A percentile compares a stretch with the other conserved stretches of the same genome.
These are phyloP conservation scores for Lentinula sp. DNA, from an alignment of 768 basidiomycete genomes.

Conservation along the genomic window DNA sequence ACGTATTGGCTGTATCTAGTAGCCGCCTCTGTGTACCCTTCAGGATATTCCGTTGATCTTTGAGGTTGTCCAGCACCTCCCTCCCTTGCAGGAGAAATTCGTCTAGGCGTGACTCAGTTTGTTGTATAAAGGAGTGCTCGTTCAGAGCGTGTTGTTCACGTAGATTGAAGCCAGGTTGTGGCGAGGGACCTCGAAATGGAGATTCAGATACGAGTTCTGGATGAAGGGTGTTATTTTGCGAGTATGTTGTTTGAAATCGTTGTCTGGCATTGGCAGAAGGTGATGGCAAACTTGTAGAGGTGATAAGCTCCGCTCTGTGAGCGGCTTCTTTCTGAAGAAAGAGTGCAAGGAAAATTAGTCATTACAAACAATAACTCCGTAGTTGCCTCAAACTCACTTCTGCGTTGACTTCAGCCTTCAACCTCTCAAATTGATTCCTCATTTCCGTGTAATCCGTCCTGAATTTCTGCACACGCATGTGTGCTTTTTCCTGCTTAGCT, in stretches of 20 bases:
- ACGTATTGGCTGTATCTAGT: conserved; percentile 86
- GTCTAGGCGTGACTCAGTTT: conserved; percentile 77
- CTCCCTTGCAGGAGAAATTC: conserved; percentile 90
- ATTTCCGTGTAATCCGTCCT: conserved; percentile 81
- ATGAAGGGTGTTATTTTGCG: conserved; percentile 46
- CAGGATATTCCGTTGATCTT: conserved; percentile 88
- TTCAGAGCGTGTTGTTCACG: conserved; percentile 77
- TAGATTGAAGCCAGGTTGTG: conserved; percentile 44
- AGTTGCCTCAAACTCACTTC: conserved; percentile 28
- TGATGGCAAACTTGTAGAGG: conserved; percentile 35
- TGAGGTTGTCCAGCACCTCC: conserved; percentile 85
- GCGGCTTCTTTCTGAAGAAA: conserved; percentile 46
- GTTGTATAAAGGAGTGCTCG: conserved; percentile 87
- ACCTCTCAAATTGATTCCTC: conserved; percentile 71
- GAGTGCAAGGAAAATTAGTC: too few species aligned
- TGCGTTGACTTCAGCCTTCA: conserved; percentile 55
- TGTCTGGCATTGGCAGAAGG: conserved; percentile 55
- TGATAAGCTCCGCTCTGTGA: conserved; percentile 62
- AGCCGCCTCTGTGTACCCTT: conserved; percentile 91
- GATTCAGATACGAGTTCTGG: conserved; percentile 67
- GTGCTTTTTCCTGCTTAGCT: conserved; percentile 94
- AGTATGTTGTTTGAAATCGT: conserved; percentile 46
- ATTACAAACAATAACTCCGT: not conserved
- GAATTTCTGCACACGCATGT: conserved; percentile 92
- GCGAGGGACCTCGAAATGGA: conserved; percentile 65